Percentiles rank a stretch among this genome's conserved stretches.
Evolutionary conservation across 2,329 filamentous ascomycete species (phyloP).

Genomic region (Scolecobasidium constrictum): DNA sequence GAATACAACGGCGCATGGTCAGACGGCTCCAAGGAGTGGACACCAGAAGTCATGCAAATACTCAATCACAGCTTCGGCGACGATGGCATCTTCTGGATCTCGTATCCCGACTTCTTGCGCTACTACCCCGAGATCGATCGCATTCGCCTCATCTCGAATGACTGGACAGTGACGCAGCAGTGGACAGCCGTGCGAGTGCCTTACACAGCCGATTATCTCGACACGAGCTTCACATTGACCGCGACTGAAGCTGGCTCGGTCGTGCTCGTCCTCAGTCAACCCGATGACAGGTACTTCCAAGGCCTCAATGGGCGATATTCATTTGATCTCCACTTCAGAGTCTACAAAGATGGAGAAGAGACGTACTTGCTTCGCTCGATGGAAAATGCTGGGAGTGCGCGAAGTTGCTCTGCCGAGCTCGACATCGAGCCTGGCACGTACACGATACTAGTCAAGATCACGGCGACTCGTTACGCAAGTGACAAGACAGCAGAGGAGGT

Average conservation of each 20-base stretch:
- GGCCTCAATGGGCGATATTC: constrained; percentile 39
- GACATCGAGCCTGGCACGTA: constrained; percentile 10
- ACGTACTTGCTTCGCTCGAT: constrained; percentile 9
- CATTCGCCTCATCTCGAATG: constrained; percentile 40
- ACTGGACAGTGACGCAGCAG: constrained; percentile 42
- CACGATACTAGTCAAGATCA: constrained; percentile 10
- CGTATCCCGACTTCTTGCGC: constrained; percentile 37
- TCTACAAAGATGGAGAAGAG: constrained; percentile 7
- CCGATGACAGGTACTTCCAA: constrained; percentile 41
- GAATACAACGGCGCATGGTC: constrained; percentile 76
- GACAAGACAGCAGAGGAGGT: constrained; percentile 6
- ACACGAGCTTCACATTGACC: constrained; percentile 39
- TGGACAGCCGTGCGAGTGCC: constrained; percentile 43
- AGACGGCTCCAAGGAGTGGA: constrained; percentile 78
- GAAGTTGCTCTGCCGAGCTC: constrained; percentile 9
- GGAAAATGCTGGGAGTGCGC: constrained; percentile 4
- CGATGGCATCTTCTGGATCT: constrained; percentile 52
- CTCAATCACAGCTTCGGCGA: constrained; percentile 64
- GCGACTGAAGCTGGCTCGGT: constrained; percentile 33
- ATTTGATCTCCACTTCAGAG: constrained; percentile 44
- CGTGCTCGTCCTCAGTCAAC: constrained; percentile 41
- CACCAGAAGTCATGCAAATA: constrained; percentile 61
- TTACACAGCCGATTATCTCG: constrained; percentile 42
- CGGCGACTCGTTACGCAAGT: constrained; percentile 5
- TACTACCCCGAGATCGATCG: constrained; percentile 42